phyloP scores from a whole-genome alignment of 208 protist species.

The Hexamita inflata region DNA sequence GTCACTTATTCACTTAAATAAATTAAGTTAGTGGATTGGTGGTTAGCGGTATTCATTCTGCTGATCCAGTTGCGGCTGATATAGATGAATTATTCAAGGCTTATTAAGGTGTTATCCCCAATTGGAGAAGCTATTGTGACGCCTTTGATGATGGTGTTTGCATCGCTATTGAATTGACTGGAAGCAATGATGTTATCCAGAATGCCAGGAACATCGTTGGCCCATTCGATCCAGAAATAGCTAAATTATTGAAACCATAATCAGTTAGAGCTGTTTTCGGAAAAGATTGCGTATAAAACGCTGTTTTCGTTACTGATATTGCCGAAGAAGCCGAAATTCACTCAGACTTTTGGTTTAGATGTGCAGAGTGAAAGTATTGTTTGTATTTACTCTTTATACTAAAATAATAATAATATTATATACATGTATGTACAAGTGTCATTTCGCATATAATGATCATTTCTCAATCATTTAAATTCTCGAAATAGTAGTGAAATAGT shows the following conservation, averaged over 20 bases:
- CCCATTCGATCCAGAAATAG: constrained; percentile 21
- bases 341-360: constrained; percentile 29
- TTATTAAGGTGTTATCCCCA: constrained; percentile 21
- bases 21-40: background rate
- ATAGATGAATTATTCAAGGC: background rate
- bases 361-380: too few relatives aligned
- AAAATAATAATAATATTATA: too few relatives aligned
- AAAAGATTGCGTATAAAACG: background rate
- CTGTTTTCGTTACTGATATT: constrained; percentile 25
- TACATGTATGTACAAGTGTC: too few relatives aligned
- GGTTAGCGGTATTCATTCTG: constrained; percentile 5
- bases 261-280: constrained; percentile 6
- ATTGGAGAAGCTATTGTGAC: constrained; percentile 2
- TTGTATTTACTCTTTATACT: too few relatives aligned
- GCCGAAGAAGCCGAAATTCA: constrained; percentile 17
- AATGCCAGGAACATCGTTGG: background rate
- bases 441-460: too few relatives aligned
- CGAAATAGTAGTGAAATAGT: too few relatives aligned
- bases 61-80: constrained; percentile 1
- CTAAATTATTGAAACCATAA: background rate
- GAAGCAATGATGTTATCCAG: too few relatives aligned
- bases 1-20: background rate
- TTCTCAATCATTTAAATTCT: too few relatives aligned
- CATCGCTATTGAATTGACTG: constrained; percentile 6
- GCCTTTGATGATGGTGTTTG: background rate